Percentiles rank a stretch among this genome's conserved stretches.
These are phyloP conservation scores for Astrocystis sublimbata DNA, from an alignment of 495 filamentous ascomycete species.

Conservation along the genomic window DNA sequence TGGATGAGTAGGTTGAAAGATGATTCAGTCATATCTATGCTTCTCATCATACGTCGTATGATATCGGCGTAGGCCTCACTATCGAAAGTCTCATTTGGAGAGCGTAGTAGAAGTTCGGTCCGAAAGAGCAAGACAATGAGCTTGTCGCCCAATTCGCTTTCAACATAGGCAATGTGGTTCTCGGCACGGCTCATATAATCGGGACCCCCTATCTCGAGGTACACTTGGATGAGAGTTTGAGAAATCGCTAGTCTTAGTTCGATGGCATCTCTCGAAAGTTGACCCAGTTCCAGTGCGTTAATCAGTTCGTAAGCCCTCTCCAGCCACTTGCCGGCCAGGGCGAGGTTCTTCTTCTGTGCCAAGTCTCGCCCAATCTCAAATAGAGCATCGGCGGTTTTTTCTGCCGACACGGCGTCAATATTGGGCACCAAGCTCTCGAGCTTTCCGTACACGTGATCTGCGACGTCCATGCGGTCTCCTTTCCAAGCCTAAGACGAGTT, in stretches of 20 bases:
- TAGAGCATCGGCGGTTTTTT: conserved; percentile 69
- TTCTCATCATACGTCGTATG: conserved; percentile 56
- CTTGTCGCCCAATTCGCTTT: conserved; percentile 60
- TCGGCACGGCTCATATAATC: conserved; percentile 56
- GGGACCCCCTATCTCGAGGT: conserved; percentile 46
- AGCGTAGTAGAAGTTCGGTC: conserved; percentile 61
- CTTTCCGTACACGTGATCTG: conserved; percentile 74
- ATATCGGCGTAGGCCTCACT: conserved; percentile 51
- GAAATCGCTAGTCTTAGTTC: conserved; percentile 68
- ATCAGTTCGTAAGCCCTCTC: conserved; percentile 65
- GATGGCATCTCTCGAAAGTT: conserved; percentile 57
- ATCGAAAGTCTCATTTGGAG: conserved; percentile 49
- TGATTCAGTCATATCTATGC: conserved; percentile 56
- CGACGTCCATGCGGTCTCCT: conserved; percentile 68
- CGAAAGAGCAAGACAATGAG: conserved; percentile 67
- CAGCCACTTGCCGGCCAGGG: conserved; percentile 70
- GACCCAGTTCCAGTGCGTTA: conserved; percentile 53
- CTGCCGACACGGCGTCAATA: conserved; percentile 51
- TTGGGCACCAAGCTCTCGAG: conserved; percentile 38
- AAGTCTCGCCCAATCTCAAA: conserved; percentile 71
- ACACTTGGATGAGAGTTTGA: conserved; percentile 59
- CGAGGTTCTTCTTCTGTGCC: conserved; percentile 51
- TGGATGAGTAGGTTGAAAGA: conserved; percentile 71
- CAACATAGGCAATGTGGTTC: conserved; percentile 58
- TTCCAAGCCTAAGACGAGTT: conserved; percentile 62